phyloP scores from a whole-genome alignment of 2,329 filamentous ascomycete genomes.

The Pseudogymnoascus sp. region DNA sequence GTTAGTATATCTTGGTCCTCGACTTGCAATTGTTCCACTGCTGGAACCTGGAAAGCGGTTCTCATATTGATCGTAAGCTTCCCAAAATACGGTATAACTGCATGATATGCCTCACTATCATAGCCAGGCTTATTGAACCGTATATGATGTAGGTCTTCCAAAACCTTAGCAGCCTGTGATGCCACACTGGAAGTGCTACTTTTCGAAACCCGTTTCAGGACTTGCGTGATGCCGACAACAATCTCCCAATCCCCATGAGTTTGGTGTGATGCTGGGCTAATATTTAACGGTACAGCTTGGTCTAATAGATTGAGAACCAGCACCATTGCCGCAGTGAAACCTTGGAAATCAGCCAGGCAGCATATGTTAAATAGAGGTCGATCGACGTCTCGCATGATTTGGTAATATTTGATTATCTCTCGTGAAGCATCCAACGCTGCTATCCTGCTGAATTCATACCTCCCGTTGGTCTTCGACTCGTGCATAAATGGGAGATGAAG shows the following conservation, averaged over 20 bases:
- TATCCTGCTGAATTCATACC: conserved; percentile 33
- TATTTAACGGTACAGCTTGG: not conserved
- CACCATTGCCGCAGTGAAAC: conserved; percentile 39
- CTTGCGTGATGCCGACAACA: conserved; percentile 28
- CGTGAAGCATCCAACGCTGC: conserved; percentile 36
- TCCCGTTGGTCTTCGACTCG: conserved; percentile 30
- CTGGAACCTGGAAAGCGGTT: not conserved
- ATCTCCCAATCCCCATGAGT: conserved; percentile 32
- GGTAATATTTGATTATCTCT: conserved; percentile 34
- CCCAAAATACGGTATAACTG: conserved; percentile 40
- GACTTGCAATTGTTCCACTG: not conserved
- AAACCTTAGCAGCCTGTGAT: conserved; percentile 34
- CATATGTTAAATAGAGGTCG: conserved; percentile 32
- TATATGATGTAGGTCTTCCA: conserved; percentile 30
- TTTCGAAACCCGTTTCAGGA: conserved; percentile 29
- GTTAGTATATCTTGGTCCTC: not conserved
- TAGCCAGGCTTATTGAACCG: conserved; percentile 19
- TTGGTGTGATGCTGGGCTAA: conserved; percentile 24
- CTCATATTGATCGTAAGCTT: conserved; percentile 17
- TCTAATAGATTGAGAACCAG: conserved; percentile 35
- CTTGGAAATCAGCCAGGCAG: conserved; percentile 41
- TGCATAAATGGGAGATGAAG: conserved; percentile 42
- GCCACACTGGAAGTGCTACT: conserved; percentile 35
- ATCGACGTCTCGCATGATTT: conserved; percentile 27
- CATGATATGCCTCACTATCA: conserved; percentile 30